Evolutionary conservation across 352 stramenopile species (phyloP), one percentile per base, ranked within the genome.

Genomic region (Phytophthora cactorum): DNA sequence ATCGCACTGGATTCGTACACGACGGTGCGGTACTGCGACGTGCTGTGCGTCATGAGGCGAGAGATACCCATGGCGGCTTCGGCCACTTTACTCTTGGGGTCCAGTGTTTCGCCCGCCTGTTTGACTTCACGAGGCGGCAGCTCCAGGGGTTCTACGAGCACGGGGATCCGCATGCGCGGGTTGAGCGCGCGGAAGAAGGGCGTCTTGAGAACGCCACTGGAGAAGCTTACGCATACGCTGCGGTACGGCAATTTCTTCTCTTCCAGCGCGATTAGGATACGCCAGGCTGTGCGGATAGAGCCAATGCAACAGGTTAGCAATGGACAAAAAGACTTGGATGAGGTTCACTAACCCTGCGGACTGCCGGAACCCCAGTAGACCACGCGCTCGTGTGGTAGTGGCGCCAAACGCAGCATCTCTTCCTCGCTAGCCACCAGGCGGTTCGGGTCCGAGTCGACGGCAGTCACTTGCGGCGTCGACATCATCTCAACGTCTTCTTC

Each of bases 301-400:
- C 28, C 15, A 36, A 25, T 14, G 28, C 8, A 6, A 39, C 5
- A 54, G 14, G 32, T 60, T 49, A 61, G 39, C 32, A 45, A 17
- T 22, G 45, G 38, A 49, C 44, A 6, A 36, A 6, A 14, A 15
- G 43, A 50, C 5, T 55, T 25, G 34, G 31, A 52, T 52, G 4
- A 5, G 17, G 14, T 28, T 2, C 70, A 39, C 50, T 56, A 15
- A 95, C 86, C 86, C 79, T 95, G 87, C 9, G 87, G 87, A 65
- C 84, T 93, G 31, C 87, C 87, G 1, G 87, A 95, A 38, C 87
- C 87, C 87, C 87, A 95, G 71, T 91, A 95, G 45, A 95, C 64
- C 2, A 95, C 84, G 51, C 87, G 84, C 56, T 95, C 87, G 59
- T 90, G 73, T 8, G 82, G 79, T 59, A 74, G 70, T 43, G 84